Base-by-base conservation (phyloP, 495 filamentous ascomycete genomes). In the Neurospora sp. region DNA sequence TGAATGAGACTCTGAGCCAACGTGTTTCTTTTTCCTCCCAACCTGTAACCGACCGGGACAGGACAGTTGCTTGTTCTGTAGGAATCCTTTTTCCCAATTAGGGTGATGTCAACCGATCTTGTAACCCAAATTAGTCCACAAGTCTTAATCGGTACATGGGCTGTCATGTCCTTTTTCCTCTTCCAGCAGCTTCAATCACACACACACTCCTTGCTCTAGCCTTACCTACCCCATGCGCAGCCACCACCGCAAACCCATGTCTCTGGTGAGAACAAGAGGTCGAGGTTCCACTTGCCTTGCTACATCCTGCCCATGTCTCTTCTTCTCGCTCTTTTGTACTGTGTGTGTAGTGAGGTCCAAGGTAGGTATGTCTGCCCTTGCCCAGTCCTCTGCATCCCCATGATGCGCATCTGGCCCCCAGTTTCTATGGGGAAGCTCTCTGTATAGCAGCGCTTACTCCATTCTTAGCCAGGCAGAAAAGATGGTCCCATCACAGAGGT, bases 381-480 rank as follows among this genome's bases (percentile, higher is more conserved):
- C 54, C 74, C 74, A 37, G 27, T 31, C 62, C 70, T 72, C 69
- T 62, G 69, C 54, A 42, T 72, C 72, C 76, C 72, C 74, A 74
- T 71, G 73, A 77, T 78, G 78, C 73, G 73, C 75, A 77, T 77
- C 73, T 74, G 42, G 76, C 76, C 78, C 79, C 79, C 79, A 80
- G 74, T n/a, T 72, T 72, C 75, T 73, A 77, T 35, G 74, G 73
- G 35, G 39, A 70, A 71, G 70, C 74, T 70, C 46, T 73, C 75
- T 74, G 72, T 72, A 73, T 72, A 74, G 27, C 59, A 73, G 62
- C 46, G 71, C 77, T 74, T 76, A 72, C 77, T 76, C 76, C 75
- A 80, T 79, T 79, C 73, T 78, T 78, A 80, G 79, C 78, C 78
- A 81, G 80, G 79, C 80, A 81, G 80, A 79, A 76, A 66, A 75